Conservation (phyloP, 1,284 basidiomycete species). For the Ustilago tritici region DNA sequence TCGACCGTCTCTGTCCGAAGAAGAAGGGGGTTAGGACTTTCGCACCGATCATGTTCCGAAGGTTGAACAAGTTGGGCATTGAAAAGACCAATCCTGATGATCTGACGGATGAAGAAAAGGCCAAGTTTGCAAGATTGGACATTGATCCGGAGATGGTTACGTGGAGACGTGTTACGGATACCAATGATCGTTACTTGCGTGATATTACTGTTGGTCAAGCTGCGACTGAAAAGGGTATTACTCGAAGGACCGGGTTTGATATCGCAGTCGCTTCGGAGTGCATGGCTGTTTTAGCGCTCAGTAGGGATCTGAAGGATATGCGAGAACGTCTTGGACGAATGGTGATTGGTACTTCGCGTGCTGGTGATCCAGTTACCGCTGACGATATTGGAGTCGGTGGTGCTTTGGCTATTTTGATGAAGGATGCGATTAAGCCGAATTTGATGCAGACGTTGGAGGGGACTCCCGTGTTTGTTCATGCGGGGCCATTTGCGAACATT, state of each 20-base stretch:
- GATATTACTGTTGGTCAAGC: slow-evolving; percentile 93
- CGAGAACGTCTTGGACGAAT: slow-evolving; percentile 87
- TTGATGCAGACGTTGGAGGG: slow-evolving; percentile 99
- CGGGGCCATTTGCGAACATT: slow-evolving; percentile 98
- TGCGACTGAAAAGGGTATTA: slow-evolving; percentile 88
- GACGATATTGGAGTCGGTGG: slow-evolving; percentile 97
- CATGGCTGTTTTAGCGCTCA: slow-evolving; percentile 96
- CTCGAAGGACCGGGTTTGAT: slow-evolving; percentile 91
- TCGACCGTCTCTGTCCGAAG: slow-evolving; percentile 88
- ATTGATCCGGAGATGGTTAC: slow-evolving; percentile 92
- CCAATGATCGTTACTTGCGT: slow-evolving; percentile 95
- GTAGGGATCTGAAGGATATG: slow-evolving; percentile 91
- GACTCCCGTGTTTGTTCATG: slow-evolving; percentile 98
- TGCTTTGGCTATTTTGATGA: slow-evolving; percentile 95
- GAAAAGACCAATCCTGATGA: slow-evolving; percentile 92
- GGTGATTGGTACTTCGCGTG: slow-evolving; percentile 96
- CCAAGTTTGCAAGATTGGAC: slow-evolving; percentile 89
- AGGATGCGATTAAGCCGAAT: slow-evolving; percentile 99
- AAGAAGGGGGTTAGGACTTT: slow-evolving; percentile 96
- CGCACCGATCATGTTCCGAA: slow-evolving; percentile 94
- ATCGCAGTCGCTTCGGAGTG: slow-evolving; percentile 97
- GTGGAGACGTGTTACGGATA: slow-evolving; percentile 95
- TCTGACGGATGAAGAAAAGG: slow-evolving; percentile 91
- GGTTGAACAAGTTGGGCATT: slow-evolving; percentile 94
- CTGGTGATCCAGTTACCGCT: slow-evolving; percentile 91